Evolutionary conservation across 352 stramenopile genomes (phyloP).

Genomic region (Pythium sukuiense): DNA sequence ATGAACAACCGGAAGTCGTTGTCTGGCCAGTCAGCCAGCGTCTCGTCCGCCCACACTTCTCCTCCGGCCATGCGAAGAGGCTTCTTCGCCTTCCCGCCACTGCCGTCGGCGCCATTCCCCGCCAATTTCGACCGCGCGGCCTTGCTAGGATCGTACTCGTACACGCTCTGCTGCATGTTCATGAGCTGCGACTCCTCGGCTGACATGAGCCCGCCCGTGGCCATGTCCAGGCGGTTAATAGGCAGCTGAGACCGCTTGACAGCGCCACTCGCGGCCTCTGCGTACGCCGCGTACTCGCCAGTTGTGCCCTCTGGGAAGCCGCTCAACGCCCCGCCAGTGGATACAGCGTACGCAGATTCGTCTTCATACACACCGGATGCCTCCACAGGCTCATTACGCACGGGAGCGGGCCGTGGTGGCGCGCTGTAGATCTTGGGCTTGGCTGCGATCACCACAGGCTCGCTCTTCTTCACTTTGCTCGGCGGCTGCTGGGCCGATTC

Average conservation of each 20-base stretch:
- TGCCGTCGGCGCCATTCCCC: neutral
- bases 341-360: neutral
- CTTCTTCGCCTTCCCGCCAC: conserved; percentile 45
- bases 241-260: conserved; percentile 16
- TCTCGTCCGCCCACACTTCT: conserved; percentile 91
- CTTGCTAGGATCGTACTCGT: conserved; percentile 76
- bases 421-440: conserved; percentile 71
- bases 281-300: conserved; percentile 42
- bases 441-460: conserved; percentile 36
- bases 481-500: conserved; percentile 22
- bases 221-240: conserved; percentile 64
- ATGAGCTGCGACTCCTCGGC: conserved; percentile 77
- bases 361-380: neutral
- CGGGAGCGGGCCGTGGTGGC: conserved; percentile 55
- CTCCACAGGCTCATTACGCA: conserved; percentile 8
- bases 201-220: conserved; percentile 60
- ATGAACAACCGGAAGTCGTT: conserved; percentile 97
- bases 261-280: neutral
- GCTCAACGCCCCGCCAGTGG: conserved; percentile 42
- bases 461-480: conserved; percentile 34
- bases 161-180: conserved; percentile 84
- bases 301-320: conserved; percentile 59
- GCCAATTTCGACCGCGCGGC: conserved; percentile 14
- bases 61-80: conserved; percentile 74
- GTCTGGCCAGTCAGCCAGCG: conserved; percentile 93